phyloP scores from a whole-genome alignment of 306 rosid species.

The Vicia villosa region DNA sequence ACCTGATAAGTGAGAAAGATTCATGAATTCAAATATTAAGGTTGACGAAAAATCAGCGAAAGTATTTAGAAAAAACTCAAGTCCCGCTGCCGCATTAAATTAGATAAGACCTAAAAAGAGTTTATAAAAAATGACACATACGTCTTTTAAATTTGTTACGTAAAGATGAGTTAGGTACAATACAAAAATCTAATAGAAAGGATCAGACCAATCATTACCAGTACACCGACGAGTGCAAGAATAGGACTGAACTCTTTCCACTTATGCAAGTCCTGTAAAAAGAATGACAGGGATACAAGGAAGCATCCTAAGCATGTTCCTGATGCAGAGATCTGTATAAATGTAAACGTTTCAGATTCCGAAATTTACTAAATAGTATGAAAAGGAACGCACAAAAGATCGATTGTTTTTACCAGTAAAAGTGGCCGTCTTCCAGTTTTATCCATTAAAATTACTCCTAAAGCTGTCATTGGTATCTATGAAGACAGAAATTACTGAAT shows the following conservation, averaged over 20 bases:
- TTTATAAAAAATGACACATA: too few relatives aligned
- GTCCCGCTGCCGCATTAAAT: too few relatives aligned
- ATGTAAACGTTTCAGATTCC: constrained; percentile 18
- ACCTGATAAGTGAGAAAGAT: too few relatives aligned
- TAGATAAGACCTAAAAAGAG: too few relatives aligned
- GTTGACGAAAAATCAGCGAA: too few relatives aligned
- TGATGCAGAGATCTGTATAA: constrained; percentile 55
- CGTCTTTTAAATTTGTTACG: too few relatives aligned
- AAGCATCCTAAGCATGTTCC: constrained; percentile 82
- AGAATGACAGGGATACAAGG: constrained; percentile 56
- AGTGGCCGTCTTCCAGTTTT: constrained; percentile 72
- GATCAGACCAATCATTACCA: constrained; percentile 56
- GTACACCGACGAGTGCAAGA: constrained; percentile 63
- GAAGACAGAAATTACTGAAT: constrained; percentile 19
- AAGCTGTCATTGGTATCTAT: constrained; percentile 65
- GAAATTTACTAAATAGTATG: neutral
- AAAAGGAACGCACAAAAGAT: neutral
- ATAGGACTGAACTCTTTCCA: constrained; percentile 62
- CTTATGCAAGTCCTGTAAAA: constrained; percentile 57
- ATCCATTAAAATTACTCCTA: constrained; percentile 63
- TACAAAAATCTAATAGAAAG: too few relatives aligned
- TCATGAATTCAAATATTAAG: too few relatives aligned
- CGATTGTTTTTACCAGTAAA: constrained; percentile 50
- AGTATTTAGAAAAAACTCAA: too few relatives aligned
- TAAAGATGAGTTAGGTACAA: too few relatives aligned